These are phyloP conservation scores for Lentinula guzmanii DNA, from an alignment of 768 basidiomycete species.

Conservation along the genomic window DNA sequence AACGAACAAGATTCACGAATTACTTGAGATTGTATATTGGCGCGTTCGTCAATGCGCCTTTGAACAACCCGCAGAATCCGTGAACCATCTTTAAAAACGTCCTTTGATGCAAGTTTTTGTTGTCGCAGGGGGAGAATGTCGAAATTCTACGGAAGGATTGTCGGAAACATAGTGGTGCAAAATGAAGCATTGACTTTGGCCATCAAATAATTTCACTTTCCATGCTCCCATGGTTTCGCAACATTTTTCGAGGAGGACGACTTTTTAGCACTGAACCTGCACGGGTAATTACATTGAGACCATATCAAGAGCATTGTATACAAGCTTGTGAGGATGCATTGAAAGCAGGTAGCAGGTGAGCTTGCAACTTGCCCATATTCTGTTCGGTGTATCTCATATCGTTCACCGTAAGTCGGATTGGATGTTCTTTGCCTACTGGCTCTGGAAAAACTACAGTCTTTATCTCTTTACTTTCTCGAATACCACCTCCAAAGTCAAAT, in stretches of 20 bases:
- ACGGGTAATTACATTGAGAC: constrained; percentile 48
- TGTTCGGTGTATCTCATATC: constrained; percentile 29
- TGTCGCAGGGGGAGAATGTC: background rate
- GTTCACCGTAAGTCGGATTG: constrained; percentile 25
- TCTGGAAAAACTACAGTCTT: constrained; percentile 92
- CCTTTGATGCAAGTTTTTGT: background rate
- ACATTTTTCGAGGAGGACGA: background rate
- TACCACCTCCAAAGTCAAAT: constrained; percentile 38
- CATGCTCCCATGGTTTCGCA: constrained; percentile 4
- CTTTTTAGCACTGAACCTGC: background rate
- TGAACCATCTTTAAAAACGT: constrained; percentile 28
- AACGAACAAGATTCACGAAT: constrained; percentile 6
- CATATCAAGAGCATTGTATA: constrained; percentile 83
- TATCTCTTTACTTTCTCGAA: constrained; percentile 67
- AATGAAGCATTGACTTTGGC: background rate
- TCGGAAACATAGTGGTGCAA: constrained; percentile 2
- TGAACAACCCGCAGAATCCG: constrained; percentile 51
- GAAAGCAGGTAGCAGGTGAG: constrained; percentile 43
- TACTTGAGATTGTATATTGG: constrained; percentile 38
- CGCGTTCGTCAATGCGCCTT: constrained; percentile 46
- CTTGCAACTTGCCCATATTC: background rate
- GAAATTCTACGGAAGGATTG: constrained; percentile 2
- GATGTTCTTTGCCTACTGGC: constrained; percentile 82
- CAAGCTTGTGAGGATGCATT: constrained; percentile 72
- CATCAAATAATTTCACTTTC: background rate